These are phyloP conservation scores for Coccinonectria pachysandricola DNA, from an alignment of 2,329 filamentous ascomycete species.

Conservation along the genomic window DNA sequence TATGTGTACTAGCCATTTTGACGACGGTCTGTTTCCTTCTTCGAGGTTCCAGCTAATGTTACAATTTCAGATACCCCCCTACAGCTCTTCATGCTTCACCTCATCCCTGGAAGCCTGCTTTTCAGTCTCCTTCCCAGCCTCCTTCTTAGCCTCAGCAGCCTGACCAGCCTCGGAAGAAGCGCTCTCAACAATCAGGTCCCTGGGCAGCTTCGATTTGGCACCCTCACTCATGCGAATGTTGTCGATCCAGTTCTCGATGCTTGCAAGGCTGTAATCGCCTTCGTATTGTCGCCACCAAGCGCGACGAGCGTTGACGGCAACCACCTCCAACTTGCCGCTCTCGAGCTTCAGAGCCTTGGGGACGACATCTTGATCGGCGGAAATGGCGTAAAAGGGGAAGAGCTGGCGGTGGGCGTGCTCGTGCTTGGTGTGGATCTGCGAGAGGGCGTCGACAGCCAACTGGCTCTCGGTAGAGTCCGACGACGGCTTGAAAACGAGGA, in stretches of 20 bases:
- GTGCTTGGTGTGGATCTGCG: constrained; percentile 69
- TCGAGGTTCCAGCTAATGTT: too few species aligned
- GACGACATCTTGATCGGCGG: constrained; percentile 41
- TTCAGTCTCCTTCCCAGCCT: constrained; percentile 14
- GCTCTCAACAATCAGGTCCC: constrained; percentile 40
- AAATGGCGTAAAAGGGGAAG: constrained; percentile 76
- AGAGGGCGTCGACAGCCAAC: constrained; percentile 52
- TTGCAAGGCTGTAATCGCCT: constrained; percentile 46
- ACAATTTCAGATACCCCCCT: constrained; percentile 13
- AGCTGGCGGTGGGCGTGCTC: constrained; percentile 52
- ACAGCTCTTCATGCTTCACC: constrained; percentile 40
- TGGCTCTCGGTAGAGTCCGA: constrained; percentile 40
- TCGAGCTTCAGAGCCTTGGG: constrained; percentile 44
- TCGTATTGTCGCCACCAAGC: constrained; percentile 75
- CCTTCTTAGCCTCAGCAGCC: constrained; percentile 18
- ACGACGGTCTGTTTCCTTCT: too few species aligned
- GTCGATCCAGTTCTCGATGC: constrained; percentile 80
- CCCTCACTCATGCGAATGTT: constrained; percentile 84
- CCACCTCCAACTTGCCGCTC: constrained; percentile 54
- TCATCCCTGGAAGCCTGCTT: constrained; percentile 9
- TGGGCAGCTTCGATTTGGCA: constrained; percentile 63
- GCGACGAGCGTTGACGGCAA: constrained; percentile 77
- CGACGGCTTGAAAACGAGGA: constrained; percentile 61
- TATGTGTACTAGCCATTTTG: background rate
- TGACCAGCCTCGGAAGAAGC: constrained; percentile 9